Conservation (phyloP, 371 early-diverging fungal species). For the Rhizomucor pusillus region DNA sequence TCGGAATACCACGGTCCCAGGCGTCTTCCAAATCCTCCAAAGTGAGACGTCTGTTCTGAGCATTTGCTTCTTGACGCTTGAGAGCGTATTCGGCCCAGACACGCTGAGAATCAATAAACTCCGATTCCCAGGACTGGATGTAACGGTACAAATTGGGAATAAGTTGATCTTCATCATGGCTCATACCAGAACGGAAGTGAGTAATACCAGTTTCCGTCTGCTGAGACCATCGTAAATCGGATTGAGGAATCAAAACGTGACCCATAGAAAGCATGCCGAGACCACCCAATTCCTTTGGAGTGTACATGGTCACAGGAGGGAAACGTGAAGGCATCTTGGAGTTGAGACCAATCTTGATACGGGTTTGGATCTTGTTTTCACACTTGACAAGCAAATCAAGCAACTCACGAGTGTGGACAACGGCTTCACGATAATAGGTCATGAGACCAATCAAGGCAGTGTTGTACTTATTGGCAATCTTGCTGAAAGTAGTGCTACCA, state of each 20-base stretch:
- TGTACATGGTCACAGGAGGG: conserved; percentile 94
- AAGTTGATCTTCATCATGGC: conserved; percentile 94
- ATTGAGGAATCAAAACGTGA: conserved; percentile 96
- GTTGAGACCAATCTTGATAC: conserved; percentile 99
- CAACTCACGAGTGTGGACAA: conserved; percentile 95
- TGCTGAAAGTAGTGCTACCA: conserved; percentile 96
- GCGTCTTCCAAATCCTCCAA: conserved; percentile 97
- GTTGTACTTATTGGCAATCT: conserved; percentile 98
- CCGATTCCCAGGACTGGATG: conserved; percentile 98
- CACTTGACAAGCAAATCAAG: conserved; percentile 94
- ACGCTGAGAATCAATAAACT: conserved; percentile 97
- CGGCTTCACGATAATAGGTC: conserved; percentile 98
- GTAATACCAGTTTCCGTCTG: conserved; percentile 97
- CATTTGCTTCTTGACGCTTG: conserved; percentile 95
- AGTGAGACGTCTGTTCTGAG: conserved; percentile 93
- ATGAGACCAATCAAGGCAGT: conserved; percentile 93
- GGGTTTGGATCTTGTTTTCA: conserved; percentile 98
- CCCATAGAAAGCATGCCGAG: conserved; percentile 99
- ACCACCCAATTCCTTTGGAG: conserved; percentile 97
- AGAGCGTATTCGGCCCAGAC: conserved; percentile 99
- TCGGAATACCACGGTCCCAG: conserved; percentile 99
- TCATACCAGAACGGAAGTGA: conserved; percentile 98
- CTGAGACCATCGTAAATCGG: conserved; percentile 94
- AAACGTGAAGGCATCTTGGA: conserved; percentile 99
- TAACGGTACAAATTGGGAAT: conserved; percentile 98